Evolutionary conservation across 202 grass and related monocot species (phyloP), one percentile per base, ranked within the genome.

Genomic region (Schoenoplectus triqueter): DNA sequence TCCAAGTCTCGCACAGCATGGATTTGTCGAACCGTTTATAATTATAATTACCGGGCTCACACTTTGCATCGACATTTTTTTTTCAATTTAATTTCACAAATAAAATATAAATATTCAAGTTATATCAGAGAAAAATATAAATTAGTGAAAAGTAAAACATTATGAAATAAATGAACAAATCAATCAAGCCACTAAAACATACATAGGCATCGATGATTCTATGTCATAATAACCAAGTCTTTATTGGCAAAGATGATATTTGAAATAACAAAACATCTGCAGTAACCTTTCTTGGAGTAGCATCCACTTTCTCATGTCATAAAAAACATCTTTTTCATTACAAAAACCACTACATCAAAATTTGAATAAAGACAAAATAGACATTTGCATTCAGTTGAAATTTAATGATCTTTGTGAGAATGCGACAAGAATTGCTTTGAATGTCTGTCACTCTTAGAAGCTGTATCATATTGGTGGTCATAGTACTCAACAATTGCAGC

Each of bases 401-500:
- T 80, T 89, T 85, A 99, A 91, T 59, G 74, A 59, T 99, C 96
- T 74, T 99, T 95, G 64, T 95, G 91, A 14, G 93, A 84, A 47
- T 92, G 88, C 41, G 90, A 66, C 21, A 99, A 40, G 62, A 94
- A 88, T 70, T 95, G 93, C 59, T 88, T 90, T 78, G 86, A 65
- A 81, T 31, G 31, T 31, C 92, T 92, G 80, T 92, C 90, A 65
- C 87, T 88, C 82, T 92, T 95, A 4, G 93, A 84, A 64, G 91
- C 78, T 65, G 92, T 76, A 55, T 92, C 90, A 55, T 92, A 91
- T 50, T 95, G 89, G 19, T 85, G 83, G 13, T 99, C 96, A 47
- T 94, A 99, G 86, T 95, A 94, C 80, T 99, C 96, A 6, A 99
- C 96, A 3, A 93, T 76, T 61, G 87, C 96, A 87, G 91, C 94